These are phyloP conservation scores for Eucommia ulmoides DNA, from an alignment of 257 asterid genomes.

Conservation along the genomic window DNA sequence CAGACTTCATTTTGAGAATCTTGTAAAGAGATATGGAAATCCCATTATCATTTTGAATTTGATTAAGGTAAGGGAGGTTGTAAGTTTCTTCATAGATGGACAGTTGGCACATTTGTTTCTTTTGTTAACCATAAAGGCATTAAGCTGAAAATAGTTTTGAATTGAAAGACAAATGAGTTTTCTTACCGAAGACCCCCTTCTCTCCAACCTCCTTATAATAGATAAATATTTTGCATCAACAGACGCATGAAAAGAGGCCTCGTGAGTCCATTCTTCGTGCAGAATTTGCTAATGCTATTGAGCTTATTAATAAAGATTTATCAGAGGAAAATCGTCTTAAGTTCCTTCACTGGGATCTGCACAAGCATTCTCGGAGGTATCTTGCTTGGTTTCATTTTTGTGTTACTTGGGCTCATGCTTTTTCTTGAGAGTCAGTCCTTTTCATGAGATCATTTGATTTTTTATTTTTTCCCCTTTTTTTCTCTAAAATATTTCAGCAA, in stretches of 20 bases:
- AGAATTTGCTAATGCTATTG: constrained; percentile 86
- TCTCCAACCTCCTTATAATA: no score
- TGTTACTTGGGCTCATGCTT: constrained; percentile 5
- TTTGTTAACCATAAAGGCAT: neutral
- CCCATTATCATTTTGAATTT: constrained; percentile 86
- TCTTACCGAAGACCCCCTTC: no score
- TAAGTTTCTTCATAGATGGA: neutral
- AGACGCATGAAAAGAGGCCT: constrained; percentile 90
- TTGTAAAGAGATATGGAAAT: constrained; percentile 77
- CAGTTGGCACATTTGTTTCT: neutral
- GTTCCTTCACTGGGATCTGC: constrained; percentile 94
- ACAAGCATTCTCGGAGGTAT: constrained; percentile 92
- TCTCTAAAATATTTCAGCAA: neutral
- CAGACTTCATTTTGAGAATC: constrained; percentile 85
- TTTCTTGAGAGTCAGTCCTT: constrained; percentile 1
- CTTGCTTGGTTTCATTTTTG: constrained; percentile 8
- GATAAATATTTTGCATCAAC: constrained; percentile 23
- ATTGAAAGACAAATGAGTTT: no score
- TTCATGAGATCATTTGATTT: constrained; percentile 14
- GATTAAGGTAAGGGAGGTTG: constrained; percentile 58
- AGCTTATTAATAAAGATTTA: constrained; percentile 64
- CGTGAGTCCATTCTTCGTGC: constrained; percentile 90
- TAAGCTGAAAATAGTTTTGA: neutral
- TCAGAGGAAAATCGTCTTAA: constrained; percentile 76
- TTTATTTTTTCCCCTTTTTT: constrained; percentile 10